Evolutionary conservation across 225 moss, liverwort and hornwort genomes (phyloP).

Genomic region (Pseudisothecium myosuroides): DNA sequence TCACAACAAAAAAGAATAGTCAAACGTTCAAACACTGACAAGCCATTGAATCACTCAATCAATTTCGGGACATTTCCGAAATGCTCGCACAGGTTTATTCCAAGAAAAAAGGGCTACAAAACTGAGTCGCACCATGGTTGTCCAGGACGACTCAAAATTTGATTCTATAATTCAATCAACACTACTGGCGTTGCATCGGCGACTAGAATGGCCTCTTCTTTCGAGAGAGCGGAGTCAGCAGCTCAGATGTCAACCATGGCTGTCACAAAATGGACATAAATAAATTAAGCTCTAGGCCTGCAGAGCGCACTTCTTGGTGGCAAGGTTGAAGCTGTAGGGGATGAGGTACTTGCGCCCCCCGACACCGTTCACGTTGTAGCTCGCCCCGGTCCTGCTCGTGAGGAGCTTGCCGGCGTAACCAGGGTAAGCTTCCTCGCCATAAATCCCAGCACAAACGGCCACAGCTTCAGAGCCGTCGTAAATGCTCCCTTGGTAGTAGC

Average conservation of each 20-base stretch:
- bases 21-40: not conserved
- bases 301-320: constrained; percentile 10
- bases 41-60: not conserved
- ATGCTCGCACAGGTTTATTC: not conserved
- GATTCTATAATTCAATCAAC: not conserved
- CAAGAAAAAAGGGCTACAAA: not conserved
- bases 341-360: constrained; percentile 10
- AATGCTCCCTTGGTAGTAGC: constrained; percentile 14
- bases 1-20: not conserved
- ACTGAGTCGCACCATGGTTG: not conserved
- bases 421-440: constrained; percentile 25
- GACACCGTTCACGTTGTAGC: constrained; percentile 28
- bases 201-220: not conserved
- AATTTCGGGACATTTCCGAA: not conserved
- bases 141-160: not conserved
- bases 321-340: constrained; percentile 14
- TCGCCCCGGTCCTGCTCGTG: not conserved
- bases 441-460: constrained; percentile 24
- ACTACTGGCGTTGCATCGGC: constrained; percentile 16
- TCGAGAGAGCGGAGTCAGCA: not conserved
- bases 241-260: constrained; percentile 22
- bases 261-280: not conserved
- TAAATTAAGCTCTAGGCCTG: not conserved
- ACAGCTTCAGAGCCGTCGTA: constrained; percentile 14
- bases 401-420: constrained; percentile 26